A percentile compares a stretch with the other conserved stretches of the same genome.
Conservation (phyloP, 495 filamentous ascomycete species). For the Trichoderma orchidacearum region DNA sequence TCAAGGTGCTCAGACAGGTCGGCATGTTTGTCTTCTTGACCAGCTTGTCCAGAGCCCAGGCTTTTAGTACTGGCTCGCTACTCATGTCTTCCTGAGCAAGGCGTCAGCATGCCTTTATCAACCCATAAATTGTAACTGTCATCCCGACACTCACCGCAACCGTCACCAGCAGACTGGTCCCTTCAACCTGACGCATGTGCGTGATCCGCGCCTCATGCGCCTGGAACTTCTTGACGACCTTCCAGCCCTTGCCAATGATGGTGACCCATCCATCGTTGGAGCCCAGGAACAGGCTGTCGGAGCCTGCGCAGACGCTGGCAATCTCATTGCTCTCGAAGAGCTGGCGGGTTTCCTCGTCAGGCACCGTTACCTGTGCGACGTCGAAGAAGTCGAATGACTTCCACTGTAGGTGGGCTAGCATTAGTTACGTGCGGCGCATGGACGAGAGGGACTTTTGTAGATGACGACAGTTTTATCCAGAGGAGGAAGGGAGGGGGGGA, state of each 20-base stretch:
- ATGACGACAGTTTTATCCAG: background rate
- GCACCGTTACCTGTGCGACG: conserved; percentile 67
- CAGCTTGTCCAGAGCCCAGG: conserved; percentile 88
- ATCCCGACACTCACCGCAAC: conserved; percentile 49
- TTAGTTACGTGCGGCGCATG: no score
- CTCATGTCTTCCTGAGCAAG: conserved; percentile 54
- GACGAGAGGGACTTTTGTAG: background rate
- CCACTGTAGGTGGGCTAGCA: conserved; percentile 50
- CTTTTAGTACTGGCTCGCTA: conserved; percentile 79
- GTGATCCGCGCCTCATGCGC: conserved; percentile 75
- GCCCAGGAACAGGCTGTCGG: conserved; percentile 81
- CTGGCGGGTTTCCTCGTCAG: conserved; percentile 47
- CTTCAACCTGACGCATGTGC: conserved; percentile 90
- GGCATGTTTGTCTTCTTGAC: conserved; percentile 89
- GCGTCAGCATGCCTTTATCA: no score
- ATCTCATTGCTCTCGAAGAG: conserved; percentile 35
- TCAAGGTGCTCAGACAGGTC: conserved; percentile 70
- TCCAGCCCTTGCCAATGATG: conserved; percentile 77
- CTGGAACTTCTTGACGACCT: conserved; percentile 71
- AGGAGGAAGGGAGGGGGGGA: background rate
- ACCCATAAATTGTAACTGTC: no score
- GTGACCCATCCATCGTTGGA: conserved; percentile 72
- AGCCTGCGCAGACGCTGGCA: conserved; percentile 61
- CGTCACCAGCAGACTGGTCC: conserved; percentile 75
- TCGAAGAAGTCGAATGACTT: conserved; percentile 99